Conservation (phyloP, 352 stramenopile species). For the Pythium utonaiense region DNA sequence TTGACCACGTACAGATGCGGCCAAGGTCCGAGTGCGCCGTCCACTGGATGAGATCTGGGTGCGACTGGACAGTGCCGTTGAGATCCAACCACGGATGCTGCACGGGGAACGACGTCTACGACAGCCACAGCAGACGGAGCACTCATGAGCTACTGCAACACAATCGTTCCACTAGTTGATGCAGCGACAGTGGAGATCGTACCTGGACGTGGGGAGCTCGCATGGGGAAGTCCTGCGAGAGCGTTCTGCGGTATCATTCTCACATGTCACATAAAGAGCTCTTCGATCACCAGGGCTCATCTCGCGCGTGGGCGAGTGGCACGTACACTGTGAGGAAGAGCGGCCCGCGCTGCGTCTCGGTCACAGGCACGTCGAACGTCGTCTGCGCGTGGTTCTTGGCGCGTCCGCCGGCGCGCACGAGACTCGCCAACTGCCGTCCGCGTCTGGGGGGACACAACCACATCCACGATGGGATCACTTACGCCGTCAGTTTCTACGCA, state of each 20-base stretch:
- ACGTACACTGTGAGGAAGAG: conserved; percentile 50
- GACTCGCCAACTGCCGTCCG: conserved; percentile 71
- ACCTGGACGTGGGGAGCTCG: conserved; percentile 66
- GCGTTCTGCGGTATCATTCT: conserved; percentile 35
- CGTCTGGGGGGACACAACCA: conserved; percentile 30
- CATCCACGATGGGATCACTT: neutral
- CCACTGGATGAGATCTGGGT: conserved; percentile 77
- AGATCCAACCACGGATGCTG: conserved; percentile 75
- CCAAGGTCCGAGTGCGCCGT: conserved; percentile 81
- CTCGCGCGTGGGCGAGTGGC: neutral
- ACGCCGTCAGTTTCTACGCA: neutral
- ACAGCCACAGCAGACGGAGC: neutral
- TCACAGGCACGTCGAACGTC: conserved; percentile 71
- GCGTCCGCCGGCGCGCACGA: conserved; percentile 74
- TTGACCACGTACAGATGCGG: conserved; percentile 38
- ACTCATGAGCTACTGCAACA: neutral
- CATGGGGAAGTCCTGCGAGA: conserved; percentile 67
- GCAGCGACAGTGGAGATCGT: neutral
- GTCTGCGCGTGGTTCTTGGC: conserved; percentile 86
- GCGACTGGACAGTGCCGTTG: conserved; percentile 60
- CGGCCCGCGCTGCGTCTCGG: conserved; percentile 49
- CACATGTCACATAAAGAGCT: conserved; percentile 17
- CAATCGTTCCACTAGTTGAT: neutral
- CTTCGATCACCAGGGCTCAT: too few species aligned
- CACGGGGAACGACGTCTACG: conserved; percentile 68